Percentiles rank a stretch among this genome's conserved stretches.
Evolutionary conservation across 2,329 filamentous ascomycete genomes (phyloP).

Genomic region (Penicillium aurantiogriseum): DNA sequence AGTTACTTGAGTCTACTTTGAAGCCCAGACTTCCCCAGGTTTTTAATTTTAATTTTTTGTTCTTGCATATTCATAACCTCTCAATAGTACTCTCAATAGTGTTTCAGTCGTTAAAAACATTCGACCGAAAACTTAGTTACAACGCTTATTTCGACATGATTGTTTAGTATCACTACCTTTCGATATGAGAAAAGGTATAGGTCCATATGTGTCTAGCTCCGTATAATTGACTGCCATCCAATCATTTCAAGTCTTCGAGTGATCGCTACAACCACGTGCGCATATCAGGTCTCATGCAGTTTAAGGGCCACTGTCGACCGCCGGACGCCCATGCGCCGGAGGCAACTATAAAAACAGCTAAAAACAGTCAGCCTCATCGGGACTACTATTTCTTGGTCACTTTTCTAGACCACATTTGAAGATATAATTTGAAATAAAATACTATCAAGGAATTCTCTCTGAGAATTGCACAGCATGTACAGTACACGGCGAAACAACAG

Average conservation of each 20-base stretch:
- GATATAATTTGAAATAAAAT: too few species aligned
- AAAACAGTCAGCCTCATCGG: neutral
- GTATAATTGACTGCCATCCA: neutral
- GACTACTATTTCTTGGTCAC: neutral
- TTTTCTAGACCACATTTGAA: neutral
- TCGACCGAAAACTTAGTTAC: neutral
- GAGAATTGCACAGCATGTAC: neutral
- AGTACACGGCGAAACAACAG: neutral
- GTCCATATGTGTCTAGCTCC: neutral
- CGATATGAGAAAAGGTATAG: neutral
- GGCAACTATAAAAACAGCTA: neutral
- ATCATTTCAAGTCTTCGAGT: neutral
- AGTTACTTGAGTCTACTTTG: neutral
- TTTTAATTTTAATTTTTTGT: too few species aligned
- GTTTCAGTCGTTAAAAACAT: too few species aligned
- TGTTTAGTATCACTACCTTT: neutral
- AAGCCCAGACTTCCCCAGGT: neutral
- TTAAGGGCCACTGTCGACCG: neutral
- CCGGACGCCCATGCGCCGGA: neutral
- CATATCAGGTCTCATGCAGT: neutral
- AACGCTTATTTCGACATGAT: neutral
- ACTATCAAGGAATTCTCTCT: neutral
- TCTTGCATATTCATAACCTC: too few species aligned
- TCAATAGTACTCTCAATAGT: too few species aligned
- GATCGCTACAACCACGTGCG: neutral